Evolutionary conservation across 805 yeast genomes (phyloP).

Genomic region (Saturnispora silvae): DNA sequence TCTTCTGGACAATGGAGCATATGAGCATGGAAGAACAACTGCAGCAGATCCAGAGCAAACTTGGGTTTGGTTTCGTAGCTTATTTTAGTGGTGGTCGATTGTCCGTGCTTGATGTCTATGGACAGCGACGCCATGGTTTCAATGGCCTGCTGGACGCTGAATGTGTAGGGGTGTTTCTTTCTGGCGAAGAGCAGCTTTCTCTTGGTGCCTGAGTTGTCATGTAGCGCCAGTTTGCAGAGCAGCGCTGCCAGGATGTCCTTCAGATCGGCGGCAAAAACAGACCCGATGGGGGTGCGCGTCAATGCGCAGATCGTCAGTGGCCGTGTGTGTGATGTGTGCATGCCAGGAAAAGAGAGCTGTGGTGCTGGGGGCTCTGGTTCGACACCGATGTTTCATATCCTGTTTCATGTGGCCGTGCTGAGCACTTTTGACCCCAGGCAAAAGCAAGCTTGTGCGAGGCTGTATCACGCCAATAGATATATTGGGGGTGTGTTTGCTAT

Average conservation of each 20-base stretch:
- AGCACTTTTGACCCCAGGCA: too few relatives aligned
- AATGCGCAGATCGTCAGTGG: constrained; percentile 9
- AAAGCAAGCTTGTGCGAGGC: too few relatives aligned
- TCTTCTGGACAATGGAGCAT: constrained; percentile 68
- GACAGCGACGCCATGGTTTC: constrained; percentile 37
- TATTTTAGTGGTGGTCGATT: constrained; percentile 42
- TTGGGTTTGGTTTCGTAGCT: constrained; percentile 42
- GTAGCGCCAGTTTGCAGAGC: constrained; percentile 32
- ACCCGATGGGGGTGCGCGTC: constrained; percentile 40
- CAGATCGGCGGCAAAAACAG: constrained; percentile 44
- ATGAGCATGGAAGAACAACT: constrained; percentile 47
- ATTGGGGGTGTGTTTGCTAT: too few relatives aligned
- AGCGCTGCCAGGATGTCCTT: constrained; percentile 48
- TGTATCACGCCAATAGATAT: too few relatives aligned
- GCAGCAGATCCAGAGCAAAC: constrained; percentile 37
- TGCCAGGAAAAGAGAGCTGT: too few relatives aligned
- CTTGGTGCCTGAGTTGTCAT: constrained; percentile 1
- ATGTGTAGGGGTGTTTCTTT: constrained; percentile 38
- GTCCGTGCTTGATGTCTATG: constrained; percentile 37
- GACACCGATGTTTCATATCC: not conserved
- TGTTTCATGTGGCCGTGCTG: not conserved
- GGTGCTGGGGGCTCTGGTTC: too few relatives aligned
- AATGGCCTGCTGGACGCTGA: constrained; percentile 42
- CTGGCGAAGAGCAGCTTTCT: constrained; percentile 5
- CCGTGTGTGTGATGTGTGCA: too few relatives aligned